Evolutionary conservation across 2,329 filamentous ascomycete species (phyloP), one percentile per base, ranked within the genome.

Genomic region (Stachybotrys chlorohalonatus): DNA sequence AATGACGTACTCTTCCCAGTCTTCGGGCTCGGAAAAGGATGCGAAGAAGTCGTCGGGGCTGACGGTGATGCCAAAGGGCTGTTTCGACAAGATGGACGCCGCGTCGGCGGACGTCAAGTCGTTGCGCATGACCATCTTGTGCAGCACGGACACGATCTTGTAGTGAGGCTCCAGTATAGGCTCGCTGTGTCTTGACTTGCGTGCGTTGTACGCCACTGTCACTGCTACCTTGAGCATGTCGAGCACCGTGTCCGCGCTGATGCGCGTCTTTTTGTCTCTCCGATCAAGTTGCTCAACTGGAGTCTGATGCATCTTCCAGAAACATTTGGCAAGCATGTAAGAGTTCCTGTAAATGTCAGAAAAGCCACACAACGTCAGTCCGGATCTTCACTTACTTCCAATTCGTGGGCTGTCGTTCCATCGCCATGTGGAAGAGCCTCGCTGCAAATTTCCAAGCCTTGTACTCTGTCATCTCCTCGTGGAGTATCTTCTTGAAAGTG

Each of bases 91-190:
- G n/a, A 82, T 71, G 48, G 76, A 64, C 42, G 77, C 78, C 0
- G 73, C 81, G 15, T 77, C 74, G 49, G 75, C 70, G n/a, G 72
- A 70, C 2, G 70, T 57, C 6, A 84, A 61, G 32, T 81, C 76
- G 13, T 72, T 70, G 13, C 74, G 72, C 39, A 75, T 75, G 15
- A 95, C 87, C 30, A 96, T 78, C 68, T 96, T 96, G 72, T 95
- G 85, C 7, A 91, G 73, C 24, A 94, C 75, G 2, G 89, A 87
- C 42, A 94, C 81, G 17, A 96, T 85, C 72, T 95, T 96, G 76
- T 95, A 96, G 66, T 96, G 91, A 4, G 92, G 92, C 67, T 96
- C 92, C 15, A 96, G 79, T 30, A 95, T 85, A 0, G 89, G 90
- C 57, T 96, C 90, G 17, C 79, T 84, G 65, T 77, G 74, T 13